Evolutionary conservation across 2,329 filamentous ascomycete genomes (phyloP), one percentile per base, ranked within the genome.

Genomic region (Trichophyton schoenleinii): DNA sequence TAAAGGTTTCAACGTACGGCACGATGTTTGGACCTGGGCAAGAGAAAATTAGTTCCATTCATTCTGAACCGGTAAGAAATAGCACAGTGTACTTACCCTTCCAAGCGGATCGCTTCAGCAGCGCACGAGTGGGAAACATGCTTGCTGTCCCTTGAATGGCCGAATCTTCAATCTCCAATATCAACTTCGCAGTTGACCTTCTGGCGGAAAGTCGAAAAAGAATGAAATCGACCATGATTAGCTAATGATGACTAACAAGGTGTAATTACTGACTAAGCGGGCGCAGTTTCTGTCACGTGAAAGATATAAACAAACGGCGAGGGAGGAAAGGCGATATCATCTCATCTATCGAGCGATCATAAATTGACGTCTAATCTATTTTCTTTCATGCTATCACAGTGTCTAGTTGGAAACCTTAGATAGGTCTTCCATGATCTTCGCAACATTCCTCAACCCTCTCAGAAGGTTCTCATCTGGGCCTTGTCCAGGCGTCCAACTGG

Each of bases 401-500:
- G 15, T 36, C 34, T 36, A 55, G n/a, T 55, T 55, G 15, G 34
- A 42, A 34, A 65, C 66, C 36, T 63, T 66, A 22, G 79, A 75
- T 70, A 95, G 74, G 61, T 87, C 80, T 62, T 85, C 80, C 67
- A 97, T 85, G 34, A 96, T 86, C 63, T 79, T 79, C 59, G 82
- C 79, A 42, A 92, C 77, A 70, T 81, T 92, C 70, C 85, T 80
- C 64, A 96, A 83, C 0, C 91, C 91, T 41, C 78, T 77, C 36
- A 96, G 78, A 13, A 82, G 77, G 70, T 97, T 97, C 74, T 95
- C 87, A 71, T 99, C 94, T 0, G 88, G 87, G 0, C 92, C 92
- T 68, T 87, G 76, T 0, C 90, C 89, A 0, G 89, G 87, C 0
- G 84, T 87, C 86, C 87, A 97, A 58, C 79, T 77, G 9, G 94